phyloP scores from a whole-genome alignment of 345 rosid species.

The Syzygium aromaticum region DNA sequence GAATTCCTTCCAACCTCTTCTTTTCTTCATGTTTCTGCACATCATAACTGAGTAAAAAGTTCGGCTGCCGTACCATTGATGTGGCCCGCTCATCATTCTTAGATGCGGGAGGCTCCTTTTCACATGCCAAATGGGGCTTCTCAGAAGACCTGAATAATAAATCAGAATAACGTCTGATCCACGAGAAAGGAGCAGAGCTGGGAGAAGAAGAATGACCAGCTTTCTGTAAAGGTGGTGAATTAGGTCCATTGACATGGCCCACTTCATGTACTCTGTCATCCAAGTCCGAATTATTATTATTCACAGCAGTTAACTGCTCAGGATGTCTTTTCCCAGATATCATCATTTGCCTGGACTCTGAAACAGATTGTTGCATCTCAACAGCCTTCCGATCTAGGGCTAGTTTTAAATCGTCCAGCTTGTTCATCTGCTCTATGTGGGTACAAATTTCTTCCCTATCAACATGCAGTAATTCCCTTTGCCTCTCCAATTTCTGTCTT shows the following conservation, averaged over 20 bases:
- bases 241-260: constrained; percentile 29
- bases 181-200: constrained; percentile 51
- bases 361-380: constrained; percentile 54
- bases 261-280: constrained; percentile 14
- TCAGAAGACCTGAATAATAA: constrained; percentile 65
- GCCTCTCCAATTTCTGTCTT: constrained; percentile 66
- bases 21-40: constrained; percentile 3
- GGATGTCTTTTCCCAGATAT: constrained; percentile 32
- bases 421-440: constrained; percentile 59
- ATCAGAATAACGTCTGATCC: constrained; percentile 67
- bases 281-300: constrained; percentile 27
- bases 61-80: constrained; percentile 9
- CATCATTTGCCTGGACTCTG: constrained; percentile 50
- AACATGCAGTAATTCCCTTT: constrained; percentile 64
- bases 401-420: constrained; percentile 71
- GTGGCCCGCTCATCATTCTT: constrained; percentile 11
- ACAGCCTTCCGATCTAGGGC: constrained; percentile 60
- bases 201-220: constrained; percentile 22
- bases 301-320: constrained; percentile 27
- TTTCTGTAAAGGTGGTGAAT: constrained; percentile 27
- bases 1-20: constrained; percentile 1
- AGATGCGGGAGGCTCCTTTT: constrained; percentile 14
- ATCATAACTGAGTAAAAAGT: constrained; percentile 9
- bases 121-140: constrained; percentile 16
- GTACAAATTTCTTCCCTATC: constrained; percentile 67